A percentile compares a stretch with the other conserved stretches of the same genome.
These are phyloP conservation scores for Helotiales sp. DNA, from an alignment of 2,329 filamentous ascomycete species.

Conservation along the genomic window DNA sequence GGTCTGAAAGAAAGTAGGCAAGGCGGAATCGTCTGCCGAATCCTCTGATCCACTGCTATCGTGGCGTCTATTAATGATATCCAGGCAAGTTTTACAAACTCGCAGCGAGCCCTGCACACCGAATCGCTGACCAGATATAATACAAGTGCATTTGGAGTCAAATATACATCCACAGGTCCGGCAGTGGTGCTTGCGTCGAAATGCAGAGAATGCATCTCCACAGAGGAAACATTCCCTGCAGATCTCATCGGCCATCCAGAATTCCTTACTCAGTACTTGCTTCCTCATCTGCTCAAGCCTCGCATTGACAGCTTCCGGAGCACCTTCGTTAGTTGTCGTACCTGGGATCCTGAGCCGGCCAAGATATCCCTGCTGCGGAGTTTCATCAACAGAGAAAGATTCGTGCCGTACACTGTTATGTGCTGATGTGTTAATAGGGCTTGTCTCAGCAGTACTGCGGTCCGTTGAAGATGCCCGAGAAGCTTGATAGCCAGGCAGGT, in stretches of 20 bases:
- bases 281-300: constrained; percentile 76
- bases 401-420: constrained; percentile 63
- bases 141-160: constrained; percentile 91
- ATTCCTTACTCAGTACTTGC: constrained; percentile 90
- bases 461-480: constrained; percentile 66
- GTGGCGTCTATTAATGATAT: constrained; percentile 87
- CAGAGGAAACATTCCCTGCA: constrained; percentile 97
- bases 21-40: constrained; percentile 76
- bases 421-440: constrained; percentile 61
- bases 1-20: constrained; percentile 65
- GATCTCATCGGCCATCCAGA: constrained; percentile 99
- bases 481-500: constrained; percentile 50
- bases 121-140: constrained; percentile 87
- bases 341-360: constrained; percentile 58
- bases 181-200: constrained; percentile 95
- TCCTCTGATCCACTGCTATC: constrained; percentile 88
- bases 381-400: constrained; percentile 55
- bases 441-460: constrained; percentile 60
- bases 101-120: constrained; percentile 83
- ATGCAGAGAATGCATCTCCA: constrained; percentile 87
- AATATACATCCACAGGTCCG: constrained; percentile 98
- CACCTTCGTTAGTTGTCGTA: constrained; percentile 60
- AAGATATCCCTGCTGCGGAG: constrained; percentile 47
- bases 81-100: constrained; percentile 91
- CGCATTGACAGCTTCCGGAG: constrained; percentile 63